Evolutionary conservation across 177 flowering plant genomes (phyloP).

Genomic region (Telopea speciosissima): DNA sequence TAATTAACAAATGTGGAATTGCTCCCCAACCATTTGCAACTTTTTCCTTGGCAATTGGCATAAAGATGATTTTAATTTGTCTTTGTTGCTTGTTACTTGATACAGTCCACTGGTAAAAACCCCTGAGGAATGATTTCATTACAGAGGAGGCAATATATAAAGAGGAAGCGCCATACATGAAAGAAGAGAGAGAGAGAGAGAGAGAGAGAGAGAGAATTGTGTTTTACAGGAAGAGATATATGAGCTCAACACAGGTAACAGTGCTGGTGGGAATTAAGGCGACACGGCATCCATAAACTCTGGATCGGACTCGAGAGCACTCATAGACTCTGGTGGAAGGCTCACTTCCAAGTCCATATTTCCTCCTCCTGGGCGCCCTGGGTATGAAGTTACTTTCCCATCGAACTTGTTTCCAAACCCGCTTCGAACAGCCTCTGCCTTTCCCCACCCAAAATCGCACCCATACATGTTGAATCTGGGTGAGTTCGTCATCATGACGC

Average conservation of each 20-base stretch:
- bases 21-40: too few species aligned
- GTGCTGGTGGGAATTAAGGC: too few species aligned
- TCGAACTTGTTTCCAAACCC: constrained; percentile 51
- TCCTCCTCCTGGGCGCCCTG: constrained; percentile 58
- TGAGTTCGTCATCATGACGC: constrained; percentile 55
- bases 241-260: too few species aligned
- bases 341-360: constrained; percentile 59
- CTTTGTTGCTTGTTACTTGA: too few species aligned
- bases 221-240: too few species aligned
- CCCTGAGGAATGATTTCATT: neutral
- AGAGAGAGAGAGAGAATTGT: too few species aligned
- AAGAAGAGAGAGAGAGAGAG: too few species aligned
- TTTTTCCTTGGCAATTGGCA: too few species aligned
- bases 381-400: constrained; percentile 48
- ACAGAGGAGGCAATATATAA: neutral
- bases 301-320: constrained; percentile 39
- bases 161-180: too few species aligned
- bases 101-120: too few species aligned
- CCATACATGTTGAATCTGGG: constrained; percentile 61
- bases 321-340: constrained; percentile 40
- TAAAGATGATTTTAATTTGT: too few species aligned
- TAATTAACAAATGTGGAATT: too few species aligned
- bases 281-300: constrained; percentile 43
- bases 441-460: constrained; percentile 61
- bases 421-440: constrained; percentile 46